These are phyloP conservation scores for Suhomyces atakaporum DNA, from an alignment of 1,139 yeast genomes.

Conservation along the genomic window DNA sequence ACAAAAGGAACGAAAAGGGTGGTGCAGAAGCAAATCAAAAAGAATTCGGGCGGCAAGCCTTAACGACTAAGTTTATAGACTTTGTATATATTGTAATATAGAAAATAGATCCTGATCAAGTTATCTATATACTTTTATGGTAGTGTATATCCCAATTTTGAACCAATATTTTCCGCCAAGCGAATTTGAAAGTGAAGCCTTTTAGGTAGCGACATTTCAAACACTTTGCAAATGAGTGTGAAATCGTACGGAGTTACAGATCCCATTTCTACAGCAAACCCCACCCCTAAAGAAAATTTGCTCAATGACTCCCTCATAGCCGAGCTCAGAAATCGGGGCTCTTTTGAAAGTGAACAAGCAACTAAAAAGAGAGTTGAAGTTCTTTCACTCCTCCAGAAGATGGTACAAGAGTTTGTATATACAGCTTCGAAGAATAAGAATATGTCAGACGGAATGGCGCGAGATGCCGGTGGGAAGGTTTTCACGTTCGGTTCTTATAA, in stretches of 20 bases:
- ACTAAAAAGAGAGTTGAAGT: conserved; percentile 80
- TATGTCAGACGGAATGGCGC: conserved; percentile 97
- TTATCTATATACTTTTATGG: background rate
- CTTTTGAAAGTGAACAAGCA: conserved; percentile 84
- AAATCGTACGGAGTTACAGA: conserved; percentile 77
- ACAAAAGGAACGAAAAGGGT: conserved; percentile 10
- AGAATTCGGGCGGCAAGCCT: no score
- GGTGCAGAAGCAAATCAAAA: conserved; percentile 4
- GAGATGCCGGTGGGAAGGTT: conserved; percentile 94
- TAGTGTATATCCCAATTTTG: background rate
- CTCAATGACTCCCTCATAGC: conserved; percentile 75
- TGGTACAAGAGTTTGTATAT: conserved; percentile 80
- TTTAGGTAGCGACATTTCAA: no score
- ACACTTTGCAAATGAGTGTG: conserved; percentile 23
- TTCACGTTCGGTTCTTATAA: conserved; percentile 95
- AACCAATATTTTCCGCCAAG: no score
- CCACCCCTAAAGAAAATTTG: conserved; percentile 75
- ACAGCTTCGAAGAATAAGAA: conserved; percentile 76
- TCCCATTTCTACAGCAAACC: conserved; percentile 81
- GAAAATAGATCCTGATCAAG: no score
- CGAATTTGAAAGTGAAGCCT: no score
- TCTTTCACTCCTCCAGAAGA: conserved; percentile 63
- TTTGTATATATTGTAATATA: conserved; percentile 6
- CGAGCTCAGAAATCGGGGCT: conserved; percentile 80
- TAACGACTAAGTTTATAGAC: no score